These are phyloP conservation scores for Glycine soja DNA, from an alignment of 306 rosid genomes.

Conservation along the genomic window DNA sequence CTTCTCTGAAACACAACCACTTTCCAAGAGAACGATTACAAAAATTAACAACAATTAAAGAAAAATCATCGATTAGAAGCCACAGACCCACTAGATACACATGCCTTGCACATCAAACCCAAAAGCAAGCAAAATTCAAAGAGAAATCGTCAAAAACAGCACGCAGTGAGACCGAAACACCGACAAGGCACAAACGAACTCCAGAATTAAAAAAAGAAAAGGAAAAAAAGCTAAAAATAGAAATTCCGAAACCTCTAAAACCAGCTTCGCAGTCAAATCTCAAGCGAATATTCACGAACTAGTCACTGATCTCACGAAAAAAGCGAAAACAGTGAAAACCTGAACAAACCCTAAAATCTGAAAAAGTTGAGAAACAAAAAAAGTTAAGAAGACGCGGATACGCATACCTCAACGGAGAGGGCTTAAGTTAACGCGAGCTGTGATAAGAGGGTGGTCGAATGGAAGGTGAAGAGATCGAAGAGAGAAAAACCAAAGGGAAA, in stretches of 20 bases:
- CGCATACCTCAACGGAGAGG: constrained; percentile 44
- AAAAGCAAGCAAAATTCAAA: constrained; percentile 28
- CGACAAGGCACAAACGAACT: constrained; percentile 22
- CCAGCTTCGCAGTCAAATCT: constrained; percentile 40
- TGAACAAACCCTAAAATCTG: constrained; percentile 53
- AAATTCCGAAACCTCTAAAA: background rate
- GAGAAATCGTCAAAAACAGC: constrained; percentile 21
- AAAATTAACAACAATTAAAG: background rate
- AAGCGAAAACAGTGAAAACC: background rate
- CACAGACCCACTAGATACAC: constrained; percentile 11
- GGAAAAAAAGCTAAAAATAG: background rate
- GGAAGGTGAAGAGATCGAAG: constrained; percentile 50
- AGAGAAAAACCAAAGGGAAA: constrained; percentile 40
- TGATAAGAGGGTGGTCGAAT: background rate
- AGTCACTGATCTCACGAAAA: constrained; percentile 40
- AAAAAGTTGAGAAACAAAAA: constrained; percentile 11
- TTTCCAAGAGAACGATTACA: background rate
- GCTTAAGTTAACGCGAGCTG: background rate
- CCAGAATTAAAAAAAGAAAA: background rate
- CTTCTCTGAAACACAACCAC: background rate
- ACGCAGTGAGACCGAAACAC: background rate
- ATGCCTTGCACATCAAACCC: background rate
- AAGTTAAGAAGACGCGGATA: background rate
- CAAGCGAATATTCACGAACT: background rate
- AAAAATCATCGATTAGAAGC: constrained; percentile 17